These are phyloP conservation scores for Colletotrichum magnum DNA, from an alignment of 2,329 filamentous ascomycete genomes.

Conservation along the genomic window DNA sequence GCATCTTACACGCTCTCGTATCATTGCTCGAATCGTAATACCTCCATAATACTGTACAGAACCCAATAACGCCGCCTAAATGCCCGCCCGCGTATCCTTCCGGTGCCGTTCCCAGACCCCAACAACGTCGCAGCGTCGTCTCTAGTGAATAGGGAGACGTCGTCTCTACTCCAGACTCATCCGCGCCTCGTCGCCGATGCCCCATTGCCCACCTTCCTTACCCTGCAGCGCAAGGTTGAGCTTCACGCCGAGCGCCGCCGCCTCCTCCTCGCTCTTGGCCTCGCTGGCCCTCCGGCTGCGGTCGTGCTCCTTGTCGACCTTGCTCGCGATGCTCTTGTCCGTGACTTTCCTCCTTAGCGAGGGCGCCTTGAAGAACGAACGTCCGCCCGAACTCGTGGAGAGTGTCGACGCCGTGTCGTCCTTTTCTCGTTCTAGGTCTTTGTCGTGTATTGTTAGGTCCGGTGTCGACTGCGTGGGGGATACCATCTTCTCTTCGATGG, in stretches of 20 bases:
- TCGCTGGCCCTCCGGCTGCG: conserved; percentile 56
- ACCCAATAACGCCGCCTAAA: no score
- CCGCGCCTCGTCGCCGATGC: conserved; percentile 85
- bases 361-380: conserved; percentile 59
- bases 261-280: conserved; percentile 59
- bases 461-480: conserved; percentile 46
- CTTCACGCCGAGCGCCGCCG: conserved; percentile 58
- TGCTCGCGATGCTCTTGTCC: conserved; percentile 46
- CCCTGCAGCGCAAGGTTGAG: conserved; percentile 68
- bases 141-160: neutral
- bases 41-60: no score
- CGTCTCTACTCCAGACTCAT: conserved; percentile 80
- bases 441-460: conserved; percentile 30
- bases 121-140: no score
- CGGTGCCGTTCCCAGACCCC: no score
- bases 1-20: no score
- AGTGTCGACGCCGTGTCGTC: conserved; percentile 62
- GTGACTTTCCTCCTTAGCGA: conserved; percentile 57
- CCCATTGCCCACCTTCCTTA: conserved; percentile 76
- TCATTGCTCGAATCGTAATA: no score
- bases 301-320: conserved; percentile 52
- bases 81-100: no score
- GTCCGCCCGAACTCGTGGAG: conserved; percentile 60
- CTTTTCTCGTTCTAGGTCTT: conserved; percentile 43
- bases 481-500: conserved; percentile 55